A percentile compares a stretch with the other conserved stretches of the same genome.
Conservation (phyloP, 192 early-diverging fungal species). For the Dissophora ornata region DNA sequence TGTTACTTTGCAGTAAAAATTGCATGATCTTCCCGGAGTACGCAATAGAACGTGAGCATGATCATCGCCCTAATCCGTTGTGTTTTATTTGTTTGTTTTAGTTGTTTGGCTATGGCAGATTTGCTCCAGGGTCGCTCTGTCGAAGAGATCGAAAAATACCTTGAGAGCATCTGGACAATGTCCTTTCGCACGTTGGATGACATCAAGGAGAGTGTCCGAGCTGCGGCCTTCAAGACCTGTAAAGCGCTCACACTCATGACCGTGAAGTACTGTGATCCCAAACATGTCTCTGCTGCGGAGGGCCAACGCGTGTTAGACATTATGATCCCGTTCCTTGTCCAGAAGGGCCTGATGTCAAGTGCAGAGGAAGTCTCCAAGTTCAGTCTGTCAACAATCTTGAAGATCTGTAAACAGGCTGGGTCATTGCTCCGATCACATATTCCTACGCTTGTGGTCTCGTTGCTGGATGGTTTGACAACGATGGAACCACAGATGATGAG, state of each 20-base stretch:
- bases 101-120: constrained; percentile 79
- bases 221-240: constrained; percentile 84
- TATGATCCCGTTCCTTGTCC: constrained; percentile 88
- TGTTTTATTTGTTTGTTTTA: no score
- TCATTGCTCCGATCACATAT: constrained; percentile 79
- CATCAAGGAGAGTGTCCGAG: constrained; percentile 91
- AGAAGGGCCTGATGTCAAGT: constrained; percentile 78
- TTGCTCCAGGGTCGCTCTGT: constrained; percentile 75
- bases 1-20: neutral
- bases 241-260: constrained; percentile 84
- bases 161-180: constrained; percentile 91
- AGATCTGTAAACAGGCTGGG: constrained; percentile 83
- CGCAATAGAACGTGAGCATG: no score
- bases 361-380: constrained; percentile 91
- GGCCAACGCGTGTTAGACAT: constrained; percentile 82
- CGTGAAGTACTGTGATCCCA: constrained; percentile 87
- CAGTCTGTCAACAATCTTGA: constrained; percentile 81
- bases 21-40: neutral
- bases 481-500: constrained; percentile 78
- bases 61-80: no score
- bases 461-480: constrained; percentile 86
- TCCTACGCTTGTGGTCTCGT: constrained; percentile 74
- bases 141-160: constrained; percentile 75
- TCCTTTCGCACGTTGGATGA: constrained; percentile 92
- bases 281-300: constrained; percentile 61